phyloP scores from a whole-genome alignment of 805 yeast species.

The Tetrapisispora pingtungensis region DNA sequence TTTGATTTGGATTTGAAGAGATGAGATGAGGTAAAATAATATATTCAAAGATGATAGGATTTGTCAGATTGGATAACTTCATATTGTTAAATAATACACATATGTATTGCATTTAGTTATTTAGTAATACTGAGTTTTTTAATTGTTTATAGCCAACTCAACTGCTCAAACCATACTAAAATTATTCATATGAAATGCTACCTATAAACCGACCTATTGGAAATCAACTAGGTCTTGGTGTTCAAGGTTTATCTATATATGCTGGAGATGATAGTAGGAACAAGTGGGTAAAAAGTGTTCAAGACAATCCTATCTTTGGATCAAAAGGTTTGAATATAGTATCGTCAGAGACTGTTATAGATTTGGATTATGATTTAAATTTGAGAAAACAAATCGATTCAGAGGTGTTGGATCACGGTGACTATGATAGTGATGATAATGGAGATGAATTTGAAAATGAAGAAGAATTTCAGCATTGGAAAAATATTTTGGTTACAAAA shows the following conservation, averaged over 20 bases:
- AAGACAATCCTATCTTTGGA: constrained; percentile 3
- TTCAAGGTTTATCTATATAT: constrained; percentile 12
- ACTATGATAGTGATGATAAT: constrained; percentile 4
- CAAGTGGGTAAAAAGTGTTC: constrained; percentile 8
- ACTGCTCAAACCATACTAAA: no score
- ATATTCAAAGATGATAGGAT: no score
- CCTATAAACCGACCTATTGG: constrained; percentile 16
- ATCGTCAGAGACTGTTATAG: background rate
- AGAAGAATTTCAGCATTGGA: constrained; percentile 10
- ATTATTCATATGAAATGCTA: constrained; percentile 4
- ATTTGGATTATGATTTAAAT: background rate
- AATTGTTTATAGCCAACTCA: no score
- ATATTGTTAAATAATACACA: no score
- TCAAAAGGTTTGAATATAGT: constrained; percentile 1
- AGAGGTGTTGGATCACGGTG: constrained; percentile 1
- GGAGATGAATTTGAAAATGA: constrained; percentile 3
- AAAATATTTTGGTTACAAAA: constrained; percentile 8
- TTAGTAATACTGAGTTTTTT: no score
- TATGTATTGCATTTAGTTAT: no score
- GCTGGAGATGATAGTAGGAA: background rate
- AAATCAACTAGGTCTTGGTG: constrained; percentile 18
- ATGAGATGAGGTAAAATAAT: background rate
- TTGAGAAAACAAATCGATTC: background rate
- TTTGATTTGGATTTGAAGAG: background rate
- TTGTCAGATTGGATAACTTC: no score